Evolutionary conservation across 179 eudicot species (phyloP), one percentile per base, ranked within the genome.

Genomic region (Spergularia azorica): DNA sequence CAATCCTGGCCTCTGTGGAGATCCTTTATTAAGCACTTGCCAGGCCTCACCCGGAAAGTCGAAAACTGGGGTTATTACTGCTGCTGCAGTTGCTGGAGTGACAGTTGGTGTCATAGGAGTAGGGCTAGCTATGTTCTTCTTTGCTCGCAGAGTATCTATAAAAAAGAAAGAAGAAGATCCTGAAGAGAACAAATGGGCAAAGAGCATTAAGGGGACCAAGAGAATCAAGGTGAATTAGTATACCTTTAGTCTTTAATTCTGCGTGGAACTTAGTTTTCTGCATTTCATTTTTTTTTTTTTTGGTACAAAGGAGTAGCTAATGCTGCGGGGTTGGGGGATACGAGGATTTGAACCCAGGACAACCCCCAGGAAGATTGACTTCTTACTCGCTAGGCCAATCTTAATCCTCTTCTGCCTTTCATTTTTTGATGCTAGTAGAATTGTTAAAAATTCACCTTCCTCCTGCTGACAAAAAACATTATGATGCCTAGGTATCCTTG

Each of bases 141-240:
- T 63, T 79, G 15, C 86, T 16, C 84, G 90, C 39, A 83, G 76
- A 77, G 82, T 81, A 39, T 79, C 90, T 17, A 76, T 68, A 26
- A 26, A 26, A 26, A 94, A 87, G 89, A 89, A 84, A 84, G 88
- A 88, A 48, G 98, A 84, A 48, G 97, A 91, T 72, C 92, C 90
- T 48, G 89, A 88, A 61, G 95, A 92, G 55, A 95, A 91, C 81
- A 88, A 81, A 80, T 95, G 98, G 98, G 96, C 98, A 51, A 92
- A 76, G 90, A 86, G 86, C 78, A 84, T 93, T 51, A 90, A 85
- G 77, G 97, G 95, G 67, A 87, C 96, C 68, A 93, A 89, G 76
- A 82, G 71, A 67, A 84, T 90, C 73, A 83, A 90, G 95, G 98
- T 73, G 73, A 81, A 87, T 71, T 65, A 5, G 51, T 77, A 66